Base-by-base conservation (phyloP, 306 rosid species). In the Cucurbita maxima region DNA sequence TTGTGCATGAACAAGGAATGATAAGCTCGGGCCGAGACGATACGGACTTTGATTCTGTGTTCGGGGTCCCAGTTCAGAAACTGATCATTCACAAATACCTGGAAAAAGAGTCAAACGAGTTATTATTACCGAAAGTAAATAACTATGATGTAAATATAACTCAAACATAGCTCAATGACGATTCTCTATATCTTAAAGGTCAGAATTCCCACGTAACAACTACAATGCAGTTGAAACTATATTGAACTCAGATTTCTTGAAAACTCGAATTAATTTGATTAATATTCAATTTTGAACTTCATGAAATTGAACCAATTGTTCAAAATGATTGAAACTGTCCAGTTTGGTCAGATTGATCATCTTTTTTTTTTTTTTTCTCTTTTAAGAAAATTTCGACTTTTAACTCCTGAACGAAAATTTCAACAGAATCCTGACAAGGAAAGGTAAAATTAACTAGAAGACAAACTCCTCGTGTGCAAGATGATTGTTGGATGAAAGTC, bases 1-100 rank as follows among this genome's bases (percentile, higher is more conserved):
- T 92, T 88, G 80, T 92, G 92, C 98, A 92, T 90, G 81, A 90
- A 92, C 76, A 92, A 79, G 69, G 98, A 90, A 87, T 92, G 98
- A 82, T 92, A 92, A 75, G 96, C 98, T 83, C 98, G 83, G 5
- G 96, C 98, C 0, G 96, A 83, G 0, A 90, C 96, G 36, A 92
- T 92, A 36, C 98, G 77, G 40, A 92, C 98, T 87, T 92, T 90
- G 87, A 92, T 86, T 77, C 78, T 66, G 81, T 92, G 78, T 81
- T 92, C 87, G 25, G 87, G 84, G 74, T 90, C 98, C 98, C 98
- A 92, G 57, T 92, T 92, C 82, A 92, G 67, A 77, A 92, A 92
- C 60, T 92, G 98, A 72, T 92, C 98, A 58, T 92, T 92, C 81
- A 92, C 98, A 66, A 59, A 92, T 15, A 92, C 98, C 98, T 92